These are phyloP conservation scores for Saturnispora diversa DNA, from an alignment of 805 yeast species.

Conservation along the genomic window DNA sequence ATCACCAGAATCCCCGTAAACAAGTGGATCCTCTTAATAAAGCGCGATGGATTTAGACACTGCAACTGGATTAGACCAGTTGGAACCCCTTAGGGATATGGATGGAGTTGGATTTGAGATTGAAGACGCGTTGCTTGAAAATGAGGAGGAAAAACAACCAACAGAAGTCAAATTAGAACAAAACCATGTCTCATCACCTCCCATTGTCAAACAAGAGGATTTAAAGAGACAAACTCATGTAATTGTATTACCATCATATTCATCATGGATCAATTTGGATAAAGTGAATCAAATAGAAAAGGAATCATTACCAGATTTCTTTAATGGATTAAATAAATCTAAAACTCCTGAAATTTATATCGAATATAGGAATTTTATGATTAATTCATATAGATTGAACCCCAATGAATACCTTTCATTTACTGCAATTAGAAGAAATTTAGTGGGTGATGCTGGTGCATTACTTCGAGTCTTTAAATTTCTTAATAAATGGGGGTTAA, in stretches of 20 bases:
- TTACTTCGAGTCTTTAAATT: constrained; percentile 78
- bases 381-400: constrained; percentile 78
- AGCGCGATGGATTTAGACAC: too few species aligned
- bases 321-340: constrained; percentile 49
- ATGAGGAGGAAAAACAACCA: constrained; percentile 1
- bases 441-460: constrained; percentile 88
- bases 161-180: constrained; percentile 1
- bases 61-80: too few species aligned
- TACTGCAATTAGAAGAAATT: constrained; percentile 83
- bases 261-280: constrained; percentile 75
- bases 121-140: too few species aligned
- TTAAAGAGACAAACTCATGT: constrained; percentile 61
- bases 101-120: too few species aligned
- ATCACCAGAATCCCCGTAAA: too few species aligned
- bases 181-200: too few species aligned
- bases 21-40: too few species aligned
- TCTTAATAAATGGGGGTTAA: constrained; percentile 85
- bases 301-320: constrained; percentile 82
- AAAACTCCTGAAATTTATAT: constrained; percentile 78
- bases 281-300: constrained; percentile 70
- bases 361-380: constrained; percentile 80
- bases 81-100: too few species aligned
- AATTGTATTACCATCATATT: constrained; percentile 78
- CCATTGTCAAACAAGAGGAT: background rate
- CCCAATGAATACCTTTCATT: constrained; percentile 85